Evolutionary conservation across 306 rosid species (phyloP).

Genomic region (Oxytropis ochrocephala): DNA sequence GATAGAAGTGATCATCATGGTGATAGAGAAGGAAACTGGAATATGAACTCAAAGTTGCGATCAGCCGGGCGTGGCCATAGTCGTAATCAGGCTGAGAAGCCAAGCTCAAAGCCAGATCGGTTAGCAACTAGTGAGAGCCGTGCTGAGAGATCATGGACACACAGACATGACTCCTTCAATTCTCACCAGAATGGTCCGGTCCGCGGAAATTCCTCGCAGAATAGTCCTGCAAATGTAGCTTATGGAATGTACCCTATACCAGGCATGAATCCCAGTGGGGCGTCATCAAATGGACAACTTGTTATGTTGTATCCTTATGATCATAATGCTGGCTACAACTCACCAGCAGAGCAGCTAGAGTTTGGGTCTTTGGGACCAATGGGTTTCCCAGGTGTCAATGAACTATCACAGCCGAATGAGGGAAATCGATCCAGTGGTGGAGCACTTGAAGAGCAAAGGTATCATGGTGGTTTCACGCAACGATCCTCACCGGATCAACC

Average conservation of each 20-base stretch:
- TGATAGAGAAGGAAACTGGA: constrained; percentile 91
- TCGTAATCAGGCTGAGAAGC: constrained; percentile 63
- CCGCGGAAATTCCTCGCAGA: constrained; percentile 47
- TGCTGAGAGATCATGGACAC: constrained; percentile 76
- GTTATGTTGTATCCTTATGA: constrained; percentile 88
- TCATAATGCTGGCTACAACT: constrained; percentile 45
- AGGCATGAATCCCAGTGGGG: constrained; percentile 61
- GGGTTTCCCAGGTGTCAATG: constrained; percentile 57
- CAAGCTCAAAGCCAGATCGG: constrained; percentile 59
- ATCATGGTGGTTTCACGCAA: constrained; percentile 58
- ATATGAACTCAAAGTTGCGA: constrained; percentile 60
- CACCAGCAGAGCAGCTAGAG: constrained; percentile 78
- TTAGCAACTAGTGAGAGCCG: constrained; percentile 60
- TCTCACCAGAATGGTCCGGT: constrained; percentile 78
- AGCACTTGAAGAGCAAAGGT: constrained; percentile 68
- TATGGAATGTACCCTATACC: constrained; percentile 72
- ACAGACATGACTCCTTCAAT: constrained; percentile 53
- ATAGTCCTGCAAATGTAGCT: constrained; percentile 56
- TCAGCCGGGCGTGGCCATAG: constrained; percentile 61
- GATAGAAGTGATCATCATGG: constrained; percentile 79
- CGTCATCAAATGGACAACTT: constrained; percentile 74
- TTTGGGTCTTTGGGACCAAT: constrained; percentile 86
- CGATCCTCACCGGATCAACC: constrained; percentile 78
- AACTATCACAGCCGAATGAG: constrained; percentile 55
- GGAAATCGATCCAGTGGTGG: constrained; percentile 48